Percentiles rank a stretch among this genome's conserved stretches.
Evolutionary conservation across 1,284 basidiomycete species (phyloP).

Genomic region (Ustilago trichophora): DNA sequence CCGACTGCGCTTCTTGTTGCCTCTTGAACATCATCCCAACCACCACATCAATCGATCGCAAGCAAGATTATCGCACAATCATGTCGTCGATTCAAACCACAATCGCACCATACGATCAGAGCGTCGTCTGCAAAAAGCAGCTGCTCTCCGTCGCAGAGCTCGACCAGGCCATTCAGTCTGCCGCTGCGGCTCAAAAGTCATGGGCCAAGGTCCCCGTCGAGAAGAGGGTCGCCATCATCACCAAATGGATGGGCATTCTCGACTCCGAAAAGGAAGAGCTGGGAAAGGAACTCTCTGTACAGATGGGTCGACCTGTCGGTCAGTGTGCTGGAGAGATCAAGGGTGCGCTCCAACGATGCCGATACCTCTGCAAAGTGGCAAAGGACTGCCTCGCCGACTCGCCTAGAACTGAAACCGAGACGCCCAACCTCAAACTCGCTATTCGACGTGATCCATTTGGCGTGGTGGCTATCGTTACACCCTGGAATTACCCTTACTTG

Average conservation of each 20-base stretch:
- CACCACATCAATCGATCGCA: slow-evolving; percentile 1
- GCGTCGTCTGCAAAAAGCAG: slow-evolving; percentile 68
- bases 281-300: slow-evolving; percentile 76
- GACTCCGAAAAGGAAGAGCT: slow-evolving; percentile 76
- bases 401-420: slow-evolving; percentile 77
- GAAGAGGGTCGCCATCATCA: slow-evolving; percentile 78
- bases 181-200: slow-evolving; percentile 75
- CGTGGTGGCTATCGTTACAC: slow-evolving; percentile 84
- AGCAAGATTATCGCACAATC: neutral
- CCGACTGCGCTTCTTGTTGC: too few relatives aligned
- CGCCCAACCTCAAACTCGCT: slow-evolving; percentile 80
- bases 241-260: slow-evolving; percentile 75
- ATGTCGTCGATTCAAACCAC: slow-evolving; percentile 69
- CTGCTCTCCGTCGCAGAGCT: slow-evolving; percentile 70
- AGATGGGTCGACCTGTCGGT: slow-evolving; percentile 86
- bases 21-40: too few relatives aligned
- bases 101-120: slow-evolving; percentile 69
- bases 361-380: slow-evolving; percentile 86
- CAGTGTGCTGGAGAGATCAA: slow-evolving; percentile 81
- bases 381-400: slow-evolving; percentile 79
- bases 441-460: slow-evolving; percentile 86
- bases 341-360: slow-evolving; percentile 81
- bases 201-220: slow-evolving; percentile 78
- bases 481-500: slow-evolving; percentile 79
- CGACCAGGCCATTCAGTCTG: slow-evolving; percentile 72